Percentiles rank a stretch among this genome's conserved stretches.
These are phyloP conservation scores for Lactarius vividus DNA, from an alignment of 768 basidiomycete species.

Conservation along the genomic window DNA sequence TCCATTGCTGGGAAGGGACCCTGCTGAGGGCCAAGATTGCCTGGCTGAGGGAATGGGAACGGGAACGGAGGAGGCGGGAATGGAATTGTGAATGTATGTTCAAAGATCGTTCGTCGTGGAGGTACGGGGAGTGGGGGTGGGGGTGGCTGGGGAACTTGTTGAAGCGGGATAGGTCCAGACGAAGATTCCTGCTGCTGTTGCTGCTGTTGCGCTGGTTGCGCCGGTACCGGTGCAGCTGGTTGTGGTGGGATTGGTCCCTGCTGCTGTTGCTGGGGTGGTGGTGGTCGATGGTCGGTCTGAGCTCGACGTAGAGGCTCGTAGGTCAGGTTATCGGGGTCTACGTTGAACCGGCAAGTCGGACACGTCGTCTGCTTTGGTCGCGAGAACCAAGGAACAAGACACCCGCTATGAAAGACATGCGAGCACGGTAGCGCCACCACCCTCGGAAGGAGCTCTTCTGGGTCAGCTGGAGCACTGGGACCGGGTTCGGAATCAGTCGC, in stretches of 20 bases:
- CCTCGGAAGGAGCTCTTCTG: constrained; percentile 34
- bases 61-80: constrained; percentile 7
- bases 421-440: constrained; percentile 75
- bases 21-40: constrained; percentile 3
- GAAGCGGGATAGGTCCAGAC: neutral
- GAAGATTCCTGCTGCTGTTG: constrained; percentile 2
- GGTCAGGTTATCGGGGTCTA: constrained; percentile 76
- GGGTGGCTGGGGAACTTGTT: constrained; percentile 5
- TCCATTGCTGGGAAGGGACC: constrained; percentile 10
- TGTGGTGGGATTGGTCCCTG: constrained; percentile 16
- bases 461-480: constrained; percentile 13
- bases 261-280: constrained; percentile 6
- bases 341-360: constrained; percentile 79
- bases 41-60: neutral
- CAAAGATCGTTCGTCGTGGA: constrained; percentile 16
- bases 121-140: neutral
- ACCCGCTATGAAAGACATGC: constrained; percentile 77
- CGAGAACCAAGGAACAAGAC: constrained; percentile 81
- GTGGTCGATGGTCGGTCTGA: constrained; percentile 5
- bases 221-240: constrained; percentile 1
- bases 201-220: constrained; percentile 6
- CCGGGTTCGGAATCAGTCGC: constrained; percentile 22
- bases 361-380: constrained; percentile 77
- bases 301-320: constrained; percentile 30
- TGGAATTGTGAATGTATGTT: constrained; percentile 22